These are phyloP conservation scores for Leishmania martiniquensis DNA, from an alignment of 208 protist species.

Conservation along the genomic window DNA sequence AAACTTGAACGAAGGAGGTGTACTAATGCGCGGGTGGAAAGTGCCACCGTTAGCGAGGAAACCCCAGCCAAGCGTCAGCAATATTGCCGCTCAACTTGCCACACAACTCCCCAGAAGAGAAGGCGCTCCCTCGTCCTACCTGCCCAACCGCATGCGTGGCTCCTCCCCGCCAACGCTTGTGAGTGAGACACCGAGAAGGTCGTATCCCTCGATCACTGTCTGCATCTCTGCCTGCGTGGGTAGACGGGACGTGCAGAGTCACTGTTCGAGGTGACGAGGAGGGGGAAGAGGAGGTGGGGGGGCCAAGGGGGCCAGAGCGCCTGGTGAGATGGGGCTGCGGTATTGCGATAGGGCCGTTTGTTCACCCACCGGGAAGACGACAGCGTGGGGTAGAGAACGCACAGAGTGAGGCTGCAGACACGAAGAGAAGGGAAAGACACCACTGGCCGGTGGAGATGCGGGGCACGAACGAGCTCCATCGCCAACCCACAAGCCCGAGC, in stretches of 20 bases:
- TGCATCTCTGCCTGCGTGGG: not conserved
- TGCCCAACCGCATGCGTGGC: not conserved
- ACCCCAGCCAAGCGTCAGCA: not conserved
- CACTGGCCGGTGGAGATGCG: not conserved
- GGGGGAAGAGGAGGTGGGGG: not conserved
- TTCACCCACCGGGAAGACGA: not conserved
- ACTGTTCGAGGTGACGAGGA: not conserved
- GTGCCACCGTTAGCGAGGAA: not conserved
- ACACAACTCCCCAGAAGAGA: not conserved
- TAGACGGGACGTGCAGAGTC: not conserved
- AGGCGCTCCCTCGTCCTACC: not conserved
- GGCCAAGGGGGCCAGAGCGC: too few relatives aligned
- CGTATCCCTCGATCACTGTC: not conserved
- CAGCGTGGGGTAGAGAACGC: not conserved
- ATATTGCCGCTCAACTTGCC: not conserved
- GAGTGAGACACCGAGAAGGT: not conserved
- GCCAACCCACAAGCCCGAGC: not conserved
- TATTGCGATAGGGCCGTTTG: not conserved
- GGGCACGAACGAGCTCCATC: not conserved
- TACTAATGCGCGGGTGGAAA: not conserved
- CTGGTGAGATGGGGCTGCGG: not conserved
- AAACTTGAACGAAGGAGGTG: too few relatives aligned
- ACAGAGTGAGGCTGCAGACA: not conserved
- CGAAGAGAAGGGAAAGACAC: not conserved
- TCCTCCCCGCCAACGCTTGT: not conserved